Evolutionary conservation across 495 filamentous ascomycete species (phyloP).

Genomic region (Echria macrotheca): DNA sequence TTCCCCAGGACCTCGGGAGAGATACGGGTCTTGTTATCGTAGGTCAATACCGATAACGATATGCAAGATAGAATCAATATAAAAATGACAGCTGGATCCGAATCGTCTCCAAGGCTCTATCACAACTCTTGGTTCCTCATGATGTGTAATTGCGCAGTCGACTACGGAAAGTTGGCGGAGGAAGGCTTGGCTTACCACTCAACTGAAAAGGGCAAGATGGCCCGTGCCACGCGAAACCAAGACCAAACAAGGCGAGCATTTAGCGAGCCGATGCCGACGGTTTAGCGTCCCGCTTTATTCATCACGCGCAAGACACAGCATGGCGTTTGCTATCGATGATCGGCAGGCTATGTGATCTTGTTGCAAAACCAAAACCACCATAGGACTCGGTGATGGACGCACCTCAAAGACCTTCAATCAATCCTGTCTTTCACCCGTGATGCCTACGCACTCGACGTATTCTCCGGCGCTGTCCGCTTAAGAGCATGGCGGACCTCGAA

Average conservation of each 20-base stretch:
- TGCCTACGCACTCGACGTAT: slow-evolving; percentile 14
- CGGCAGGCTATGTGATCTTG: slow-evolving; percentile 7
- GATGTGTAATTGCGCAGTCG: too few species aligned
- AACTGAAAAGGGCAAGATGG: background rate
- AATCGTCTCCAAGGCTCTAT: too few species aligned
- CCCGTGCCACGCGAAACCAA: background rate
- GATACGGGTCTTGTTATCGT: slow-evolving; percentile 71
- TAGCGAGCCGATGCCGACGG: too few species aligned
- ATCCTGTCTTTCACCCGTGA: slow-evolving; percentile 15
- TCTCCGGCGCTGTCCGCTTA: slow-evolving; percentile 19
- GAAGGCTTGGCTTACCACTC: too few species aligned
- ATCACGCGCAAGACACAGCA: too few species aligned
- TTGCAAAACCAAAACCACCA: slow-evolving; percentile 5
- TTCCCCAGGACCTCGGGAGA: slow-evolving; percentile 84
- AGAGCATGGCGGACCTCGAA: slow-evolving; percentile 57
- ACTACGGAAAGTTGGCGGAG: too few species aligned
- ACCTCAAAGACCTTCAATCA: background rate
- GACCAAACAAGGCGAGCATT: too few species aligned
- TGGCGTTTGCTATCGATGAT: too few species aligned
- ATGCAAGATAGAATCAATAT: too few species aligned
- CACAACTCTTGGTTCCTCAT: background rate
- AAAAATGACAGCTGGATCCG: too few species aligned
- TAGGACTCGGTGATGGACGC: slow-evolving; percentile 10
- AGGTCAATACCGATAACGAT: too few species aligned
- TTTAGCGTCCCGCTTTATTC: too few species aligned